phyloP scores from a whole-genome alignment of 2,329 filamentous ascomycete species.

The Calonectria pseudoturangicola region DNA sequence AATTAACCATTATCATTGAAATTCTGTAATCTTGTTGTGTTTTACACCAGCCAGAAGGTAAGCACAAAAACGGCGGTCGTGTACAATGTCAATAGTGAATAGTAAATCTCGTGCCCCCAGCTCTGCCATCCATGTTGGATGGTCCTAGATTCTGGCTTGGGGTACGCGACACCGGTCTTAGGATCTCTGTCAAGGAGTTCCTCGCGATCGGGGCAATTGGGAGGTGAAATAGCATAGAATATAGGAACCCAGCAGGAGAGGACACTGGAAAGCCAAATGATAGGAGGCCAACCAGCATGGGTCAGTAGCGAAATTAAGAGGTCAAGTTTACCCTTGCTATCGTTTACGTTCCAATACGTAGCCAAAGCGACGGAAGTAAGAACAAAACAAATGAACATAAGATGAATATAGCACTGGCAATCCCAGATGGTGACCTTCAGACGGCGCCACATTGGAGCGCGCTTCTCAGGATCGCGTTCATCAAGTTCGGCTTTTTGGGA shows the following conservation, averaged over 20 bases:
- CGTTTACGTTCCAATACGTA: slow-evolving; percentile 4
- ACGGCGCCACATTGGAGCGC: slow-evolving; percentile 67
- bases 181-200: slow-evolving; percentile 68
- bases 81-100: slow-evolving; percentile 18
- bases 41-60: slow-evolving; percentile 6
- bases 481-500: slow-evolving; percentile 68
- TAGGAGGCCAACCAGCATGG: slow-evolving; percentile 14
- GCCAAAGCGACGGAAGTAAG: not conserved
- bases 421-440: slow-evolving; percentile 61
- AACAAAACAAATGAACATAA: not conserved
- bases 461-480: slow-evolving; percentile 68
- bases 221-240: slow-evolving; percentile 68
- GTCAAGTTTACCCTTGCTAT: not conserved
- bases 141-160: slow-evolving; percentile 65
- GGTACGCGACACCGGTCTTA: slow-evolving; percentile 66
- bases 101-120: slow-evolving; percentile 5
- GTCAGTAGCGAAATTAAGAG: not conserved
- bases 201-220: slow-evolving; percentile 69
- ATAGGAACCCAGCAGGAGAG: slow-evolving; percentile 13
- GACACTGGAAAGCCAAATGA: slow-evolving; percentile 18
- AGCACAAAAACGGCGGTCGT: slow-evolving; percentile 1
- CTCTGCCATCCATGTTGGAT: slow-evolving; percentile 46
- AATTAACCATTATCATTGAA: not conserved
- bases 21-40: not conserved
- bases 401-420: slow-evolving; percentile 21